These are phyloP conservation scores for Amanita molliuscula DNA, from an alignment of 768 basidiomycete genomes.

Conservation along the genomic window DNA sequence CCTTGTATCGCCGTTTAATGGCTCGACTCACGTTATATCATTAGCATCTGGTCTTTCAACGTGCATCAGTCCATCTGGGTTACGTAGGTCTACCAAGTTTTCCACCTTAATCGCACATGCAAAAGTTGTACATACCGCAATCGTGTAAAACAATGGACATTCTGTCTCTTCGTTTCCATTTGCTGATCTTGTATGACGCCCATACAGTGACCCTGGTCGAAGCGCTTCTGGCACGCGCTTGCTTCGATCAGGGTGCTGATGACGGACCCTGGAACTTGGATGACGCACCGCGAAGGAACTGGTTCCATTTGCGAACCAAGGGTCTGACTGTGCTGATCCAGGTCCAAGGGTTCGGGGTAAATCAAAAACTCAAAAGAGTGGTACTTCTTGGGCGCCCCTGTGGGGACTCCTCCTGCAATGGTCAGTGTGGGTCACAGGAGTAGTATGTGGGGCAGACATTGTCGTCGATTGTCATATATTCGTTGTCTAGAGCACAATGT, in stretches of 20 bases:
- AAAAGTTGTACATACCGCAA: slow-evolving; percentile 2
- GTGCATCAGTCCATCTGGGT: background rate
- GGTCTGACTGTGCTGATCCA: background rate
- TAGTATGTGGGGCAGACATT: slow-evolving; percentile 81
- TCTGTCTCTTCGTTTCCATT: background rate
- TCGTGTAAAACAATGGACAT: background rate
- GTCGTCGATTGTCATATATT: background rate
- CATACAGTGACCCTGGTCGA: background rate
- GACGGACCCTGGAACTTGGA: slow-evolving; percentile 2
- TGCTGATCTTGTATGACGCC: background rate
- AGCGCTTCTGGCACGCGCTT: background rate
- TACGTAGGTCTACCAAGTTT: slow-evolving; percentile 3
- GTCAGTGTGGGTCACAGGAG: slow-evolving; percentile 54
- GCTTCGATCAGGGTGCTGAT: background rate
- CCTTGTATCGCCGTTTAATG: background rate
- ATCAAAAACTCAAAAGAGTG: slow-evolving; percentile 5
- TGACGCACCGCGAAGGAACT: background rate
- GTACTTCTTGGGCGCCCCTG: slow-evolving; percentile 34
- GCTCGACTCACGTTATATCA: background rate
- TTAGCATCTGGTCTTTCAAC: background rate
- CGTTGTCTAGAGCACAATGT: background rate
- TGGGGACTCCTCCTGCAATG: slow-evolving; percentile 77
- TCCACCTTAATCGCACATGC: background rate
- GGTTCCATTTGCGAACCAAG: background rate
- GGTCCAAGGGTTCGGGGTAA: slow-evolving; percentile 3